These are phyloP conservation scores for Leishmania major DNA, from an alignment of 208 protist genomes.

Conservation along the genomic window DNA sequence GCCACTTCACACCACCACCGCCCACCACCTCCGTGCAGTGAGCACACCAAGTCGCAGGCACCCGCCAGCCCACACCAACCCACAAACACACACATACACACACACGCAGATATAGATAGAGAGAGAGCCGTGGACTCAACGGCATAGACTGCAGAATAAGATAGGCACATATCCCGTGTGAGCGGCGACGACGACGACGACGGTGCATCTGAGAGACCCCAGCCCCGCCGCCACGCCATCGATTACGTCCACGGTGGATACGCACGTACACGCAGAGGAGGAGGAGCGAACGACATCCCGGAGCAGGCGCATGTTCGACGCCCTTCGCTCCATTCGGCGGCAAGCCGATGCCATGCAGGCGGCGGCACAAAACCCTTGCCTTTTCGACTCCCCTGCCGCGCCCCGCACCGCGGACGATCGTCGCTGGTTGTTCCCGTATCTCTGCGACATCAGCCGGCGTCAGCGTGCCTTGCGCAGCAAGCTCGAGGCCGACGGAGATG, in stretches of 20 bases:
- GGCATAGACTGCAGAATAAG: not conserved
- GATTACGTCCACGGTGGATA: not conserved
- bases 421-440: slow-evolving; percentile 11
- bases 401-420: not conserved
- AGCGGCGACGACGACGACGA: not conserved
- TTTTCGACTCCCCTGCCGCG: not conserved
- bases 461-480: slow-evolving; percentile 2
- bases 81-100: not conserved
- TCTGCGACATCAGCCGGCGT: not conserved
- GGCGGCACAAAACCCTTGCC: not conserved
- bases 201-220: not conserved
- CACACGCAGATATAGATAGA: not conserved
- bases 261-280: not conserved
- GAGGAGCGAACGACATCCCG: not conserved
- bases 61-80: not conserved
- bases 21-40: not conserved
- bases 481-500: not conserved
- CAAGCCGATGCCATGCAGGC: not conserved
- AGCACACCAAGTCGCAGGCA: not conserved
- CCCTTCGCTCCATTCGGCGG: slow-evolving; percentile 37
- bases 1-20: not conserved
- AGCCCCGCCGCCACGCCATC: not conserved
- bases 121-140: not conserved
- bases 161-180: not conserved
- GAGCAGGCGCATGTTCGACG: slow-evolving; percentile 32